phyloP scores from a whole-genome alignment of 1,139 yeast species.

The Debaryomyces coudertii region DNA sequence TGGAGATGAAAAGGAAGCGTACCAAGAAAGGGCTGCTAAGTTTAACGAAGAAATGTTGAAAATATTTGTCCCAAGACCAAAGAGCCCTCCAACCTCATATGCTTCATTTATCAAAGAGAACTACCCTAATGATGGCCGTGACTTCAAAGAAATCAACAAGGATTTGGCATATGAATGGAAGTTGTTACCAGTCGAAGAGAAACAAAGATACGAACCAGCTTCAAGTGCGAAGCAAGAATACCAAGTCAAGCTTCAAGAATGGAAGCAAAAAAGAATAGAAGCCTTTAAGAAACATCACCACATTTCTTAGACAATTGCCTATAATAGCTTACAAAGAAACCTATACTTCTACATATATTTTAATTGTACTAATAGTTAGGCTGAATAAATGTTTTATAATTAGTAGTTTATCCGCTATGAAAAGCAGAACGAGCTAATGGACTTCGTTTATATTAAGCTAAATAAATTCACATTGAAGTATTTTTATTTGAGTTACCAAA shows the following conservation, averaged over 20 bases:
- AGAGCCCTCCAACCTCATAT: constrained; percentile 34
- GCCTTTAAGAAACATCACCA: constrained; percentile 20
- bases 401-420: neutral
- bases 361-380: neutral
- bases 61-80: constrained; percentile 39
- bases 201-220: constrained; percentile 29
- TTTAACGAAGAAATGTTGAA: constrained; percentile 30
- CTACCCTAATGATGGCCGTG: constrained; percentile 28
- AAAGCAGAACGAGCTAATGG: neutral
- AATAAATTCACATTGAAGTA: constrained; percentile 1
- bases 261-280: constrained; percentile 33
- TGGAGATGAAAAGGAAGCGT: constrained; percentile 31
- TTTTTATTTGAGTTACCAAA: neutral
- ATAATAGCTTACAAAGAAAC: neutral
- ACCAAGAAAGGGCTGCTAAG: constrained; percentile 27
- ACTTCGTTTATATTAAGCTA: constrained; percentile 4
- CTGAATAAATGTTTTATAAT: neutral
- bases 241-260: constrained; percentile 25
- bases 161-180: constrained; percentile 36
- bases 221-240: constrained; percentile 24
- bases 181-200: constrained; percentile 31
- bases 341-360: neutral
- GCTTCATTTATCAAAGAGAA: constrained; percentile 36
- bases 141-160: constrained; percentile 30
- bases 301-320: constrained; percentile 1